phyloP scores from a whole-genome alignment of 2,329 filamentous ascomycete genomes.

The Trichoderma atrobrunneum region DNA sequence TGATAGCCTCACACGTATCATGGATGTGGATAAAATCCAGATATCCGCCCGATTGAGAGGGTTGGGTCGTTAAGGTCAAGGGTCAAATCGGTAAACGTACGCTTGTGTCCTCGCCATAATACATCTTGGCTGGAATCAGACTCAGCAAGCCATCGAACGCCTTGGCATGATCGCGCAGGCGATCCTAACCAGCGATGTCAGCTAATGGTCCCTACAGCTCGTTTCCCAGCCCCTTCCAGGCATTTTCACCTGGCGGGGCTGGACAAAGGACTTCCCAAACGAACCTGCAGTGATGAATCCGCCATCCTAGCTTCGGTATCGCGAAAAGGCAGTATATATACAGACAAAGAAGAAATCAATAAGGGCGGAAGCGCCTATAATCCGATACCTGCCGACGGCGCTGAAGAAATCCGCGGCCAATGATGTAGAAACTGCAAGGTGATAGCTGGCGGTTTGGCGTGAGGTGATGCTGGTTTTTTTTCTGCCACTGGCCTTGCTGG shows the following conservation, averaged over 20 bases:
- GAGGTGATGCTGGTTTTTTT: constrained; percentile 18
- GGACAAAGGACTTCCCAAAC: constrained; percentile 33
- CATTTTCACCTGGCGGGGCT: constrained; percentile 23
- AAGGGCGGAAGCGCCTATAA: not conserved
- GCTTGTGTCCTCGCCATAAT: constrained; percentile 81
- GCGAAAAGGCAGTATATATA: not conserved
- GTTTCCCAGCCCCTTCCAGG: not conserved
- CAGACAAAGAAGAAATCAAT: not conserved
- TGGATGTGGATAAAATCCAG: not conserved
- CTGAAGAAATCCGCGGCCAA: not conserved
- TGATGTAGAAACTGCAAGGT: constrained; percentile 1
- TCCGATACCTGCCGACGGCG: not conserved
- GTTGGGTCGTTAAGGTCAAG: not conserved
- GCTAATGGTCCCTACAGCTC: constrained; percentile 1
- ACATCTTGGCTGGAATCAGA: constrained; percentile 84
- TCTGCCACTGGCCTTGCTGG: constrained; percentile 11
- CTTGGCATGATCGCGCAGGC: constrained; percentile 59
- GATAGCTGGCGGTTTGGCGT: constrained; percentile 7
- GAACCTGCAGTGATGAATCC: constrained; percentile 47
- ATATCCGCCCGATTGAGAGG: not conserved
- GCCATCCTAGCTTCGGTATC: constrained; percentile 33
- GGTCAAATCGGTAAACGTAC: constrained; percentile 52
- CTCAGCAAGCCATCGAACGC: constrained; percentile 85
- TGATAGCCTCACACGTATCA: not conserved
- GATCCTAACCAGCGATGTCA: constrained; percentile 43